Conservation (phyloP, 371 early-diverging fungal species). For the Rhizomucor pusillus region DNA sequence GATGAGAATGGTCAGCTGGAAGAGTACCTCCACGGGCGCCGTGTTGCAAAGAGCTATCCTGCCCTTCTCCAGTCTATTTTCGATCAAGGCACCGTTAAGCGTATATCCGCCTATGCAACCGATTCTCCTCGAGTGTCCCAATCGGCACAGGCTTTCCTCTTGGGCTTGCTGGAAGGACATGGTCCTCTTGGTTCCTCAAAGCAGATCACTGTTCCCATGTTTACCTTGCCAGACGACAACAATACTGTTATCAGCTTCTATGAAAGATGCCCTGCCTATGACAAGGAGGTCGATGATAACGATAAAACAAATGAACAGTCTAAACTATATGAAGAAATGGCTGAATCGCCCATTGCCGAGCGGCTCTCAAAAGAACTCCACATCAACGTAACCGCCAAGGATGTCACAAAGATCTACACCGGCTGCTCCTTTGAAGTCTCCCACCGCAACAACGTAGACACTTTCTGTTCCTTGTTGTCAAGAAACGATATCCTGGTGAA, state of each 20-base stretch:
- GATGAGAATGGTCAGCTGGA: constrained; percentile 21
- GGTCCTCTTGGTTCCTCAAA: constrained; percentile 1
- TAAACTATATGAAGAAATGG: constrained; percentile 1
- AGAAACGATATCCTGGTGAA: constrained; percentile 24
- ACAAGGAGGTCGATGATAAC: neutral
- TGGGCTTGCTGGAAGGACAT: constrained; percentile 3
- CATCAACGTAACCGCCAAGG: constrained; percentile 10
- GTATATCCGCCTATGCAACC: constrained; percentile 9
- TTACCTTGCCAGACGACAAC: constrained; percentile 1
- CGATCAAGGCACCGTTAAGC: constrained; percentile 4
- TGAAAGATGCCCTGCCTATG: neutral
- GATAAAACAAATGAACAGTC: neutral
- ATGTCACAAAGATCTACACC: constrained; percentile 20
- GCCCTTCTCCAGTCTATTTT: constrained; percentile 3
- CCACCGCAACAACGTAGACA: constrained; percentile 13
- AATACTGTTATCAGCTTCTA: neutral
- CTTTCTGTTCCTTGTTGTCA: constrained; percentile 31
- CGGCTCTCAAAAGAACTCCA: constrained; percentile 16
- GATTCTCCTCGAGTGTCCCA: constrained; percentile 1
- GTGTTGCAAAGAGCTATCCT: constrained; percentile 17
- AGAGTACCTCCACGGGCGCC: constrained; percentile 21
- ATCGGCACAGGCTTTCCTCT: constrained; percentile 5
- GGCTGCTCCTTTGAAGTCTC: constrained; percentile 35
- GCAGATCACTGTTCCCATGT: constrained; percentile 4
- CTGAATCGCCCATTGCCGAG: constrained; percentile 13